phyloP scores from a whole-genome alignment of 371 early-diverging fungal species.

The Lichtheimia corymbifera region DNA sequence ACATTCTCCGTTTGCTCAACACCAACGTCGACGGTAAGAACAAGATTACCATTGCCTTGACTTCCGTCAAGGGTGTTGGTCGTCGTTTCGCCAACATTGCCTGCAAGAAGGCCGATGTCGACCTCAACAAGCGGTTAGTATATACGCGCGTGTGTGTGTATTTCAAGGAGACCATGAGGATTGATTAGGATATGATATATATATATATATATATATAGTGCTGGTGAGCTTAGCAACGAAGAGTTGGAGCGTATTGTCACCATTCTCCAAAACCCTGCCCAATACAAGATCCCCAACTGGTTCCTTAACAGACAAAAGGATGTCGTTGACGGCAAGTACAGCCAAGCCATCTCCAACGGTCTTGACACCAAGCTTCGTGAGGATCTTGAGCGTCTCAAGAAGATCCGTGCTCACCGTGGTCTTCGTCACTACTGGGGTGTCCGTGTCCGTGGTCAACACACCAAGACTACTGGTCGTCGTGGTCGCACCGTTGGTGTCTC shows the following conservation, averaged over 20 bases:
- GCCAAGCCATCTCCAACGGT: conserved; percentile 93
- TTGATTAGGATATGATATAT: not conserved
- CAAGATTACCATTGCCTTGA: conserved; percentile 96
- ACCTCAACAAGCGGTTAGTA: conserved; percentile 90
- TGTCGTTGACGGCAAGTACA: conserved; percentile 89
- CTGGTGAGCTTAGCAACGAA: conserved; percentile 95
- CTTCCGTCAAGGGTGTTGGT: conserved; percentile 98
- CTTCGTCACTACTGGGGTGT: conserved; percentile 97
- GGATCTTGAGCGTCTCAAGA: conserved; percentile 96
- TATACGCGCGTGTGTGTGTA: not conserved
- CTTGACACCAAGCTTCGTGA: conserved; percentile 96
- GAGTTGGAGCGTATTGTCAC: conserved; percentile 90
- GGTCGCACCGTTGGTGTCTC: conserved; percentile 92
- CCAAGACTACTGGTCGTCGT: conserved; percentile 98
- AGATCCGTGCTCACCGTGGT: conserved; percentile 94
- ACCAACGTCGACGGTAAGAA: conserved; percentile 99
- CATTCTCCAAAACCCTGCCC: conserved; percentile 90
- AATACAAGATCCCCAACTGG: conserved; percentile 98
- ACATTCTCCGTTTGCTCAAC: conserved; percentile 99
- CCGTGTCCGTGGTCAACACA: conserved; percentile 94
- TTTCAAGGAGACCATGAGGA: not conserved
- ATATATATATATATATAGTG: too few relatives aligned
- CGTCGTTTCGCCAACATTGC: conserved; percentile 97
- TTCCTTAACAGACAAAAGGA: conserved; percentile 99
- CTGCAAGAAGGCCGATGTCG: conserved; percentile 98